These are phyloP conservation scores for Cichorium intybus DNA, from an alignment of 140 eudicot species.

Conservation along the genomic window DNA sequence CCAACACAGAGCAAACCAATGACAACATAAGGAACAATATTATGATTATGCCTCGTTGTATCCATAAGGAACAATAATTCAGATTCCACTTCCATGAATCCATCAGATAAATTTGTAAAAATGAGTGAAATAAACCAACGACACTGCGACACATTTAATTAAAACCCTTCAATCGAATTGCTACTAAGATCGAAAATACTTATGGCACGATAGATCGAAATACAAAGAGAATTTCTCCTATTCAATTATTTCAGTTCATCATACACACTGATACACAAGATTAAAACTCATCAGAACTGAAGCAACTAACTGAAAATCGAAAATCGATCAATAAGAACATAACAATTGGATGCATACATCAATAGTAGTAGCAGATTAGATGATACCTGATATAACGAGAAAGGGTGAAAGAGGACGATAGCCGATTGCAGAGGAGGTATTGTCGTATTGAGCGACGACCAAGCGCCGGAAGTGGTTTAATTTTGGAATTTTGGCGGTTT, in stretches of 20 bases:
- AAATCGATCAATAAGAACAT: background rate
- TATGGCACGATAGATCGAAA: background rate
- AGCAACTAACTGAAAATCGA: background rate
- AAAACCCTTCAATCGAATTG: background rate
- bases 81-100: background rate
- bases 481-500: slow-evolving; percentile 13
- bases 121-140: background rate
- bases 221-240: background rate
- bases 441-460: slow-evolving; percentile 6
- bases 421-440: slow-evolving; percentile 11
- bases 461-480: background rate
- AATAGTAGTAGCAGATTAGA: background rate
- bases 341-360: background rate
- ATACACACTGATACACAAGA: background rate
- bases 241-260: background rate
- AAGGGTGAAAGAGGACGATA: slow-evolving; percentile 6
- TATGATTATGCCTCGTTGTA: too few relatives aligned
- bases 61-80: background rate
- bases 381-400: slow-evolving; percentile 7
- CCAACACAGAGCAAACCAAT: slow-evolving; percentile 3
- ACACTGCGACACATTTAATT: background rate
- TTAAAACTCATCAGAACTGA: background rate
- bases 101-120: background rate
- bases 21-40: too few relatives aligned
- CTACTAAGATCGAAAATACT: background rate